Conservation (phyloP, 75 land plant genomes). For the Azolla pinnata region DNA sequence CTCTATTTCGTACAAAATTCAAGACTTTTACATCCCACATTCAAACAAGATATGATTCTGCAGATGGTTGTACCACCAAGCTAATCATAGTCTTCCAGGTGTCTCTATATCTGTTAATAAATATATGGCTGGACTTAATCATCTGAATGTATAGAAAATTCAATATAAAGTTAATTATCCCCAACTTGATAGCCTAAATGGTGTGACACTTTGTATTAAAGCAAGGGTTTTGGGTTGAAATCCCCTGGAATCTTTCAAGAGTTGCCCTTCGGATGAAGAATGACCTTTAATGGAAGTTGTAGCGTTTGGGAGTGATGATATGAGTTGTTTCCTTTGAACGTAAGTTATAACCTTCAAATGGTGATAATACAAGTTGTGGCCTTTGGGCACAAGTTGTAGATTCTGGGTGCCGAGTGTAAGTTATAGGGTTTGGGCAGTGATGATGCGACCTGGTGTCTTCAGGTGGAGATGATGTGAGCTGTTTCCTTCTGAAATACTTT, state of each 20-base stretch:
- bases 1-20: slow-evolving; percentile 15
- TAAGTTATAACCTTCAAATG: too few species aligned
- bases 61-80: slow-evolving; percentile 32
- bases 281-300: too few species aligned
- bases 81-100: slow-evolving; percentile 27
- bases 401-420: too few species aligned
- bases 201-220: not conserved
- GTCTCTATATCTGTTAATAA: not conserved
- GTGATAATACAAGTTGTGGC: too few species aligned
- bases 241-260: not conserved
- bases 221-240: not conserved
- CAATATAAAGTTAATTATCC: not conserved
- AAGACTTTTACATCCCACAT: slow-evolving; percentile 24
- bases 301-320: too few species aligned
- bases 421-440: too few species aligned
- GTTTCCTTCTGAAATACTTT: too few species aligned
- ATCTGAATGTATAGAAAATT: too few species aligned
- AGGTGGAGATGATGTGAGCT: too few species aligned
- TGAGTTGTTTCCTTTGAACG: too few species aligned
- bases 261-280: not conserved
- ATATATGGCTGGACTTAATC: not conserved
- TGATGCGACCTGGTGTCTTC: too few species aligned
- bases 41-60: slow-evolving; percentile 14
- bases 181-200: not conserved
- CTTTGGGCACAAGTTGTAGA: too few species aligned